phyloP scores from a whole-genome alignment of 805 yeast species.

The Saccharomycopsis javanensis region DNA sequence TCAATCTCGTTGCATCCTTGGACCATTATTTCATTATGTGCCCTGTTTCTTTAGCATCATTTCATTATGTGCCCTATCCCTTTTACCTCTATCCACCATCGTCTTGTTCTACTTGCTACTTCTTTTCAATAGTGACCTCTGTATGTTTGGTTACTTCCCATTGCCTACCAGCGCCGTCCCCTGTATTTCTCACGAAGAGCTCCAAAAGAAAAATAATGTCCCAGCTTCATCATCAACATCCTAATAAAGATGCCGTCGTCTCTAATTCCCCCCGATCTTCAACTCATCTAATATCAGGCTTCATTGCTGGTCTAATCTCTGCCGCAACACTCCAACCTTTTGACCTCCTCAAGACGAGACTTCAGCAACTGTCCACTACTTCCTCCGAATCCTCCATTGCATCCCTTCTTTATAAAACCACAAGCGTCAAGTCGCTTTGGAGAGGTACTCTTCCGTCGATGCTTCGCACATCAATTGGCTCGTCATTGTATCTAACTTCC shows the following conservation, averaged over 20 bases:
- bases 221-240: not conserved
- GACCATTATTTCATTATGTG: no score
- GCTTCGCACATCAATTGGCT: slow-evolving; percentile 80
- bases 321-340: slow-evolving; percentile 88
- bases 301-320: slow-evolving; percentile 83
- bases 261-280: not conserved
- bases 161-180: no score
- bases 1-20: no score
- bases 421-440: slow-evolving; percentile 51
- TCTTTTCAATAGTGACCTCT: no score
- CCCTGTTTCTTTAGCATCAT: no score
- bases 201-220: no score
- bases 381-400: not conserved
- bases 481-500: slow-evolving; percentile 74
- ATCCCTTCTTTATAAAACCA: not conserved
- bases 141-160: no score
- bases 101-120: no score
- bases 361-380: slow-evolving; percentile 39
- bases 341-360: slow-evolving; percentile 85
- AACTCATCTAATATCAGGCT: slow-evolving; percentile 74
- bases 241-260: not conserved
- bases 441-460: slow-evolving; percentile 91
- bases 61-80: no score
- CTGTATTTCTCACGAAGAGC: no score
- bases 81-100: no score